phyloP scores from a whole-genome alignment of 805 yeast species.

The Candida adriatica region DNA sequence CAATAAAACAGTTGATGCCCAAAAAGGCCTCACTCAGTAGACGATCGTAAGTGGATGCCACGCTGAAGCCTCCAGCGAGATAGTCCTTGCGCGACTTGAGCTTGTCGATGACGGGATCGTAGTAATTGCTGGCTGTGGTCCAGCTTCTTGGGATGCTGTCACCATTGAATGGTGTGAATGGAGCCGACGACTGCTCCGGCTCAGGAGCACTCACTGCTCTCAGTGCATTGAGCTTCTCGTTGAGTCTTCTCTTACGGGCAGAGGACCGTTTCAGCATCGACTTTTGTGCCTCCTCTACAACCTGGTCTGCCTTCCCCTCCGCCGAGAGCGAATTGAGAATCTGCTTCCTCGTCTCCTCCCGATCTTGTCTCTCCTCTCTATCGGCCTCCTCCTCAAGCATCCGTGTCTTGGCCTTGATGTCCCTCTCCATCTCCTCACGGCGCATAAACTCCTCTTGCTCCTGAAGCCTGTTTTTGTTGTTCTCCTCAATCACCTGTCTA shows the following conservation, averaged over 20 bases:
- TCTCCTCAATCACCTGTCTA: conserved; percentile 67
- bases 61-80: conserved; percentile 80
- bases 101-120: conserved; percentile 58
- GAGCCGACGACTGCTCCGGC: conserved; percentile 31
- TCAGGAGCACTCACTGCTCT: conserved; percentile 21
- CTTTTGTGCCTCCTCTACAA: conserved; percentile 45
- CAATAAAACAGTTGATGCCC: conserved; percentile 80
- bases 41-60: conserved; percentile 62
- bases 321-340: conserved; percentile 46
- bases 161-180: conserved; percentile 93
- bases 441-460: conserved; percentile 60
- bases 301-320: conserved; percentile 37
- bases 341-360: conserved; percentile 48
- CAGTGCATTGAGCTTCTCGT: conserved; percentile 32
- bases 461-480: conserved; percentile 64
- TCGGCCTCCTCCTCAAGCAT: conserved; percentile 58
- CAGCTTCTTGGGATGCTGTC: conserved; percentile 62
- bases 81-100: conserved; percentile 53
- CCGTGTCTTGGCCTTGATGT: conserved; percentile 43
- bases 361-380: conserved; percentile 49
- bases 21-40: conserved; percentile 83
- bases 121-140: conserved; percentile 39
- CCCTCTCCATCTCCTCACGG: conserved; percentile 63
- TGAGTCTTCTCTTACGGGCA: conserved; percentile 48
- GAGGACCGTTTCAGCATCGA: conserved; percentile 56